phyloP scores from a whole-genome alignment of 148 eudicot species.

The Silene latifolia region DNA sequence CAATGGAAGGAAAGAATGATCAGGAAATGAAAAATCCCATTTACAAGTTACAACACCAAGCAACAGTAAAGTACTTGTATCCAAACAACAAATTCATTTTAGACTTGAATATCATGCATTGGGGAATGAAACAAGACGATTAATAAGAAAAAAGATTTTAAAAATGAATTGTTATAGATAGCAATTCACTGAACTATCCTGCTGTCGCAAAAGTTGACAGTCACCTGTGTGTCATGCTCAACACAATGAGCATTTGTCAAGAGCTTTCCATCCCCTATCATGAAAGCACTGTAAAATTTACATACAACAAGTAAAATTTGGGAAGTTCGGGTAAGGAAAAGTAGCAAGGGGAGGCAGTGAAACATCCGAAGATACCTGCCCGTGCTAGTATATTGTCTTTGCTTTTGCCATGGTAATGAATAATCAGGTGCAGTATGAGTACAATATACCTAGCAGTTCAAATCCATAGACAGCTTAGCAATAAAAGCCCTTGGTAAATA shows the following conservation, averaged over 20 bases:
- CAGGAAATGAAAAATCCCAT: background rate
- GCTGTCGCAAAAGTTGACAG: constrained; percentile 6
- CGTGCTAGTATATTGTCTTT: constrained; percentile 86
- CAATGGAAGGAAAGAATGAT: constrained; percentile 2
- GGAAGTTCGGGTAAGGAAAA: background rate
- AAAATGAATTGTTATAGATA: background rate
- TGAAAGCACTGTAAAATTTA: constrained; percentile 76
- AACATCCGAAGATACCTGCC: constrained; percentile 63
- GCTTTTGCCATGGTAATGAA: constrained; percentile 98
- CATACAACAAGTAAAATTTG: constrained; percentile 14
- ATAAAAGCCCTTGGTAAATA: background rate
- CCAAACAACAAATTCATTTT: background rate
- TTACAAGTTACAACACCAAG: background rate
- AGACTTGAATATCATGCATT: background rate
- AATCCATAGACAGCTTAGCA: constrained; percentile 17
- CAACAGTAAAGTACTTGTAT: background rate
- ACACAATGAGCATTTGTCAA: constrained; percentile 99
- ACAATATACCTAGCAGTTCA: constrained; percentile 66
- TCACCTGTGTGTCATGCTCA: constrained; percentile 89
- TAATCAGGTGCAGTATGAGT: constrained; percentile 97
- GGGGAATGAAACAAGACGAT: background rate
- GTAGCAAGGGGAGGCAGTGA: background rate
- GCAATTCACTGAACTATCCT: background rate
- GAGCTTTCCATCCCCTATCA: constrained; percentile 95
- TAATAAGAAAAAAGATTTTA: background rate